Evolutionary conservation across 495 filamentous ascomycete species (phyloP).

Genomic region (Usnea hakonensis): DNA sequence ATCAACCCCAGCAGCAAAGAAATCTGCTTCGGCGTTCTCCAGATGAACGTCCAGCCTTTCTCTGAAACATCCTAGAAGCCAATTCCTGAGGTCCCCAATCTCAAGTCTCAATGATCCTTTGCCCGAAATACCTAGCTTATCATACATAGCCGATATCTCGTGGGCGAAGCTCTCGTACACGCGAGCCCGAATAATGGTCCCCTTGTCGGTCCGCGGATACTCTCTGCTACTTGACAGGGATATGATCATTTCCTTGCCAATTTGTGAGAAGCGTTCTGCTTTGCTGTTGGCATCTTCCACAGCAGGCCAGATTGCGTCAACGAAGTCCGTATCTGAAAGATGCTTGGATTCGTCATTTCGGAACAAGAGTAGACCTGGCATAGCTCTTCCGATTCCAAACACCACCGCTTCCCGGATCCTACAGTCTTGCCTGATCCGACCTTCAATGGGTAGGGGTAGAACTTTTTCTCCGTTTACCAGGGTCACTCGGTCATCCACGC

Average conservation of each 20-base stretch:
- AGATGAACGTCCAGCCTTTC: constrained; percentile 35
- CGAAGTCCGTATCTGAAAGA: constrained; percentile 34
- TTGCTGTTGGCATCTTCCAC: constrained; percentile 42
- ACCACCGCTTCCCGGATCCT: constrained; percentile 50
- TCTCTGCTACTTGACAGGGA: constrained; percentile 33
- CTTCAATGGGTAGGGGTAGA: constrained; percentile 53
- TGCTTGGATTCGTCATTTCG: constrained; percentile 28
- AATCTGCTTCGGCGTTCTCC: constrained; percentile 34
- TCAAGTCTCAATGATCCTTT: constrained; percentile 31
- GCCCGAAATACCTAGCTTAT: neutral
- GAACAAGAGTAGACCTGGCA: constrained; percentile 49
- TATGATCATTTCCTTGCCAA: constrained; percentile 46
- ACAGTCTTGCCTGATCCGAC: constrained; percentile 41
- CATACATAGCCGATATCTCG: constrained; percentile 27
- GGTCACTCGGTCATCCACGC: constrained; percentile 55
- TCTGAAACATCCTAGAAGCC: constrained; percentile 35
- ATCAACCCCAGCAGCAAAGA: constrained; percentile 50
- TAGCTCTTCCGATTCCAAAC: constrained; percentile 43
- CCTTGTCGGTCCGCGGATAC: constrained; percentile 48
- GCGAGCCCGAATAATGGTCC: constrained; percentile 46
- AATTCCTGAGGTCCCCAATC: constrained; percentile 32
- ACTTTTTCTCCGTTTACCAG: constrained; percentile 63
- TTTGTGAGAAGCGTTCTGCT: constrained; percentile 47
- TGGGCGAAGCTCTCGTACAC: constrained; percentile 41
- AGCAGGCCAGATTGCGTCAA: constrained; percentile 40